A percentile compares a stretch with the other conserved stretches of the same genome.
phyloP scores from a whole-genome alignment of 2,329 filamentous ascomycete species.

The Fusarium subtropicale region DNA sequence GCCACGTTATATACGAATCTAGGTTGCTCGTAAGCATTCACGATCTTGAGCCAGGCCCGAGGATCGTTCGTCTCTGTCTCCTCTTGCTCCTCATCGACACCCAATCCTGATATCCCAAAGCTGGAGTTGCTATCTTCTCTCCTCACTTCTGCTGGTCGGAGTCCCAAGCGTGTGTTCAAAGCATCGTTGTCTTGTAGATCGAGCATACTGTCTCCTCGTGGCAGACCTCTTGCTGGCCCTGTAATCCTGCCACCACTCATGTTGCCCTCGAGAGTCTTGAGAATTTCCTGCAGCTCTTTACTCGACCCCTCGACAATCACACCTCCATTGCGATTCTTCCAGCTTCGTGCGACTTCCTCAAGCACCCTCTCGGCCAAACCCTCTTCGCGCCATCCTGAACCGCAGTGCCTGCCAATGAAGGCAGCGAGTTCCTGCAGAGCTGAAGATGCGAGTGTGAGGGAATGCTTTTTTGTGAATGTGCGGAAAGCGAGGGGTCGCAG shows the following conservation, averaged over 20 bases:
- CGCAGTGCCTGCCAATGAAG: conserved; percentile 94
- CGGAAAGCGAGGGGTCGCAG: conserved; percentile 92
- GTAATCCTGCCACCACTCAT: conserved; percentile 86
- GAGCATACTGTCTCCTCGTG: conserved; percentile 70
- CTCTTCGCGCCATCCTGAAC: conserved; percentile 95
- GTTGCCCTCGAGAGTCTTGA: conserved; percentile 85
- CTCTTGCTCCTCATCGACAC: conserved; percentile 65
- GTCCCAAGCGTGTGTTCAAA: conserved; percentile 66
- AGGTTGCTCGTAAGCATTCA: conserved; percentile 88
- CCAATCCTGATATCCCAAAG: conserved; percentile 68
- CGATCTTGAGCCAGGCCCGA: conserved; percentile 84
- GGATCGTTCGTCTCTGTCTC: conserved; percentile 74
- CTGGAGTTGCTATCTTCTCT: conserved; percentile 75
- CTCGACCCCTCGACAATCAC: conserved; percentile 90
- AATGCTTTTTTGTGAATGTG: conserved; percentile 97
- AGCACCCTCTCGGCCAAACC: conserved; percentile 91
- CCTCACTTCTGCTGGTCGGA: conserved; percentile 58
- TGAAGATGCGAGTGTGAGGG: conserved; percentile 88
- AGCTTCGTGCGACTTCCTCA: conserved; percentile 89
- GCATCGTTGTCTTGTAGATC: conserved; percentile 66
- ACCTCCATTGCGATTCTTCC: conserved; percentile 90
- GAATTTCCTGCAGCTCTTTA: conserved; percentile 80
- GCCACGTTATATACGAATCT: conserved; percentile 78
- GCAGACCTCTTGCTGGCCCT: conserved; percentile 62
- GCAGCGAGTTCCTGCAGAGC: conserved; percentile 85